Conservation (phyloP, 2,329 filamentous ascomycete species). For the Davidsoniella australis region DNA sequence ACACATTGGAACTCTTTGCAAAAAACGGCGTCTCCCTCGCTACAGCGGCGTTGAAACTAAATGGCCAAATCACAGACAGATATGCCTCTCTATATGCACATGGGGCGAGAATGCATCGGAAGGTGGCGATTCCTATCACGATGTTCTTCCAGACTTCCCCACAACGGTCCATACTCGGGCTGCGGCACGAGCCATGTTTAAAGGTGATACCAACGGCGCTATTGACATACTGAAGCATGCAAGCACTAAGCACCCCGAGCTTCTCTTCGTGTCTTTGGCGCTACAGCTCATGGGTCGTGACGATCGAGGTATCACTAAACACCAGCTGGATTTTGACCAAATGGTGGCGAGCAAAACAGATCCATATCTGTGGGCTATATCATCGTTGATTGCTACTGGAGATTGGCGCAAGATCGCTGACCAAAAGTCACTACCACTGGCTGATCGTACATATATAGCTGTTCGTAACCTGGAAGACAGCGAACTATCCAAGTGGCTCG, state of each 20-base stretch:
- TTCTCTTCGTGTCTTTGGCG: conserved; percentile 51
- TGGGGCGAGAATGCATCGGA: conserved; percentile 39
- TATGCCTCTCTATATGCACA: conserved; percentile 58
- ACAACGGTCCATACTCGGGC: conserved; percentile 51
- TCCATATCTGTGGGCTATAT: conserved; percentile 64
- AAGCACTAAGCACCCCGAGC: conserved; percentile 43
- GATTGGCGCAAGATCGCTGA: conserved; percentile 61
- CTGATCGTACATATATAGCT: conserved; percentile 59
- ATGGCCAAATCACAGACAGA: conserved; percentile 52
- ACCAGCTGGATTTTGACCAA: conserved; percentile 41
- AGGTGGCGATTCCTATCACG: conserved; percentile 22
- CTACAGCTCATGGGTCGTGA: conserved; percentile 44
- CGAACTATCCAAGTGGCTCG: conserved; percentile 49
- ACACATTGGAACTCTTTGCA: conserved; percentile 45
- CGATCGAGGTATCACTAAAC: conserved; percentile 26
- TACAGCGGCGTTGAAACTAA: conserved; percentile 48
- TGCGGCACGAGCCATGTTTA: conserved; percentile 59
- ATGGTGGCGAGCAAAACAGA: conserved; percentile 48
- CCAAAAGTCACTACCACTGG: conserved; percentile 55
- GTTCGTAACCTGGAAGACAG: conserved; percentile 47
- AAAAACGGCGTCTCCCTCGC: conserved; percentile 40
- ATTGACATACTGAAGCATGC: conserved; percentile 53
- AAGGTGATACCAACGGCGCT: conserved; percentile 50
- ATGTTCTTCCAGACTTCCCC: conserved; percentile 28
- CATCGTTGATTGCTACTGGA: conserved; percentile 58